These are phyloP conservation scores for Calonectria leucothoes DNA, from an alignment of 2,329 filamentous ascomycete genomes.

Conservation along the genomic window DNA sequence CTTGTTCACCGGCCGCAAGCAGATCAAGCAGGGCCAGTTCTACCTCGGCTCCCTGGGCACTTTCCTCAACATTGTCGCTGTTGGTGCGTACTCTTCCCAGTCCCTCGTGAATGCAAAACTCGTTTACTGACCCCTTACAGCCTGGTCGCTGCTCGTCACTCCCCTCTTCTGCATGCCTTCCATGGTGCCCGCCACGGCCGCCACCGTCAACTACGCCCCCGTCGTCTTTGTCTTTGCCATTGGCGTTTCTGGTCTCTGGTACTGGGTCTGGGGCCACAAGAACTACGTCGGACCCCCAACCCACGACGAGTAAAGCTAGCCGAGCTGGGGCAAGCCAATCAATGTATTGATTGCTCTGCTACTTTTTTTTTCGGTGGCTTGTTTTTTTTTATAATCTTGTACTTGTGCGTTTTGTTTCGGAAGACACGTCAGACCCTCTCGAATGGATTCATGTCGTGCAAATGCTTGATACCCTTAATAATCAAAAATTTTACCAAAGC, in stretches of 20 bases:
- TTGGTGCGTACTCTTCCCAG: conserved; percentile 66
- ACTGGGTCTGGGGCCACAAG: conserved; percentile 75
- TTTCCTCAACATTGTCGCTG: conserved; percentile 72
- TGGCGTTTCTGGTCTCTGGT: conserved; percentile 72
- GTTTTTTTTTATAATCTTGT: not conserved
- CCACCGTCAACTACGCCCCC: conserved; percentile 78
- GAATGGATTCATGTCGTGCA: conserved; percentile 10
- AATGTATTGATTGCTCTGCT: conserved; percentile 24
- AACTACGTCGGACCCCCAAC: conserved; percentile 75
- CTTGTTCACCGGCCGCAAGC: conserved; percentile 68
- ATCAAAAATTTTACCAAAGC: conserved; percentile 7
- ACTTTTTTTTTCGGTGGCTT: conserved; percentile 20
- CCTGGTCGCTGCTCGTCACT: conserved; percentile 75
- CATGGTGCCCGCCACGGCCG: conserved; percentile 66
- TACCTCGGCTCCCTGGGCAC: conserved; percentile 71
- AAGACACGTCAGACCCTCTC: conserved; percentile 11
- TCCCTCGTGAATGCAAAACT: too few relatives aligned
- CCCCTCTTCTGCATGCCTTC: conserved; percentile 82
- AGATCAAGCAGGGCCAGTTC: conserved; percentile 68
- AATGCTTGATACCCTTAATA: conserved; percentile 27
- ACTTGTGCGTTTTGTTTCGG: conserved; percentile 17
- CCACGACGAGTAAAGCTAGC: conserved; percentile 45
- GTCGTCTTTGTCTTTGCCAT: conserved; percentile 79
- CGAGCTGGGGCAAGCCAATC: not conserved
- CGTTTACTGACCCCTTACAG: too few relatives aligned